These are phyloP conservation scores for Peronospora tabacina DNA, from an alignment of 352 stramenopile genomes.

Conservation along the genomic window DNA sequence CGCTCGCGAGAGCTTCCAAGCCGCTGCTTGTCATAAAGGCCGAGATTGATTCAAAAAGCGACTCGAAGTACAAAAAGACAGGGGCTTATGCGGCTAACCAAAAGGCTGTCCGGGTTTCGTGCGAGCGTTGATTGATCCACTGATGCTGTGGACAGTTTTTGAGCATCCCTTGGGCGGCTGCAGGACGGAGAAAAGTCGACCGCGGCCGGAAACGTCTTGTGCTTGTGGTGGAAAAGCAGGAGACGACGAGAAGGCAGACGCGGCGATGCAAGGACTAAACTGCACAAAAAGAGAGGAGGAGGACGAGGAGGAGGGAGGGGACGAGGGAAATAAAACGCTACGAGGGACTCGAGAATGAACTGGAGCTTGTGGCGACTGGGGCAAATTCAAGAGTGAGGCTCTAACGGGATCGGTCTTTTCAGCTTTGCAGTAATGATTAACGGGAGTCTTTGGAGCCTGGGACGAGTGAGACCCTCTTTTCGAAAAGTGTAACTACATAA, in stretches of 20 bases:
- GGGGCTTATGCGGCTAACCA: conserved; percentile 47
- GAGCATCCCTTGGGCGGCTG: conserved; percentile 50
- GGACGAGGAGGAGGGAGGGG: too few species aligned
- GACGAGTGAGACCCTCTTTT: too few species aligned
- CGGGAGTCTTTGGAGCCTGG: too few species aligned
- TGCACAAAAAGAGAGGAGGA: not conserved
- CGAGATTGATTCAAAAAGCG: not conserved
- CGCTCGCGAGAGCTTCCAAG: conserved; percentile 25
- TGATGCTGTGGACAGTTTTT: conserved; percentile 88
- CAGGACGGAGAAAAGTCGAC: conserved; percentile 10
- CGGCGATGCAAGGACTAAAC: not conserved
- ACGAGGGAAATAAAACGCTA: not conserved
- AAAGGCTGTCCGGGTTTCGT: conserved; percentile 77
- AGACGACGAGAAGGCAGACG: conserved; percentile 3
- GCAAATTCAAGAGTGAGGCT: conserved; percentile 2
- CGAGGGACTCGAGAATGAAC: not conserved
- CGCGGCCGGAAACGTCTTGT: conserved; percentile 4
- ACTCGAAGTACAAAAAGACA: not conserved
- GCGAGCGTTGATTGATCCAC: conserved; percentile 84
- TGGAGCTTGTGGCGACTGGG: not conserved
- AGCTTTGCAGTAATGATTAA: too few species aligned
- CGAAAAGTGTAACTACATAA: too few species aligned
- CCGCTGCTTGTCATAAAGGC: conserved; percentile 12
- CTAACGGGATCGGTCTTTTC: too few species aligned
- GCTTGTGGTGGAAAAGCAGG: not conserved